Base-by-base conservation (phyloP, 1,139 yeast genomes). In the Debaryomycetaceae sp. region DNA sequence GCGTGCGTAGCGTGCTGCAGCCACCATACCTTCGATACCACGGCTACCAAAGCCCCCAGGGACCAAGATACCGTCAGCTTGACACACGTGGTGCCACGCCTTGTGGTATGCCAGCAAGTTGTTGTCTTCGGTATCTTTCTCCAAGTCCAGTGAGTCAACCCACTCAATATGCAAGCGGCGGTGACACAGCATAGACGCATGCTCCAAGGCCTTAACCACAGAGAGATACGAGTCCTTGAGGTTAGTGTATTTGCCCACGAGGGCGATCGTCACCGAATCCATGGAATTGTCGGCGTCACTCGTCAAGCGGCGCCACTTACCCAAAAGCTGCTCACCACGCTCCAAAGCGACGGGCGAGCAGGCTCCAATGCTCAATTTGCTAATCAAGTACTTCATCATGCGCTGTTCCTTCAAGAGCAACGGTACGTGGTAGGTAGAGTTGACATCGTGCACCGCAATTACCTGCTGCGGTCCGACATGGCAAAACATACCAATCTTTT, bases 31-130 rank as follows among this genome's bases (percentile, higher is more conserved):
- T 62, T 90, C 97, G 37, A 86, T 85, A 58, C 99, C 99, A 58
- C 98, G 79, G 31, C 76, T 62, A 37, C 99, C 99, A 51, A 92
- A 92, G 2, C 99, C 99, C 49, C 99, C 99, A 25, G 99, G 98
- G 34, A 92, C 95, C 38, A 92, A 70, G 40, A 92, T 82, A 57
- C 98, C 98, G 55, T 92, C 95, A 15, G 98, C 95, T 47, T 82
- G 77, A 53, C 95, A 85, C 41, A 92, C 77, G 43, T 71, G 67
- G 48, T 85, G 92, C 99, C 98, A 92, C 32, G 97, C 95, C 52
- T 80, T 78, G 57, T 90, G 95, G 63, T 81, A 87, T 45, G 74
- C 73, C 33, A 79, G 74, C 58, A 86, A 80, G 46, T 77, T 73
- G 26, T 60, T 49, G 23, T 59, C 60, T 50, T 76, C 76, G 31